These are phyloP conservation scores for Musa schizocarpa DNA, from an alignment of 176 grass and related monocot genomes.

Conservation along the genomic window DNA sequence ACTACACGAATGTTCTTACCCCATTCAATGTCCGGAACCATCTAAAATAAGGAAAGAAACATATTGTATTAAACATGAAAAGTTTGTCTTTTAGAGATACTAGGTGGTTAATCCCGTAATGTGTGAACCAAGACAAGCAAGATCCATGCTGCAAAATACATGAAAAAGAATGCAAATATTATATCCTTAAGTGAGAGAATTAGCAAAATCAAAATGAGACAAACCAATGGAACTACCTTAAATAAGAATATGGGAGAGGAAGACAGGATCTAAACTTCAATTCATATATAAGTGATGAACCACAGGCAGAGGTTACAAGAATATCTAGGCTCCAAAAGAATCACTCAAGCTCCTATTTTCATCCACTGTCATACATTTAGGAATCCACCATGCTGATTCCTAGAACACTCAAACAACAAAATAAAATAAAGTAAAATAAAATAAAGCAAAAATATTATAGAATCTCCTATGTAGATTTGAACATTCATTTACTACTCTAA, in stretches of 20 bases:
- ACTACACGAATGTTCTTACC: conserved; percentile 86
- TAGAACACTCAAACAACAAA: not conserved
- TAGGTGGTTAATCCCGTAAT: not conserved
- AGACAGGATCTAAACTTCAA: not conserved
- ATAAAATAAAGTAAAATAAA: not conserved
- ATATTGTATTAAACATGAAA: conserved; percentile 4
- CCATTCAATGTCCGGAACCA: conserved; percentile 94
- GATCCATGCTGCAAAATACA: not conserved
- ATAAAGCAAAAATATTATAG: not conserved
- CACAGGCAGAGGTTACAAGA: not conserved
- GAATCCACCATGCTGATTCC: not conserved
- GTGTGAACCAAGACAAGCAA: not conserved
- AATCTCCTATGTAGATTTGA: not conserved
- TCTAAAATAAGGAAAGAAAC: conserved; percentile 48
- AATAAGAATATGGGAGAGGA: not conserved
- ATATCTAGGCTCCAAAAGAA: not conserved
- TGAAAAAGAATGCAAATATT: not conserved
- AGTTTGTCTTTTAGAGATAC: not conserved
- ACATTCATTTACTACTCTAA: not conserved
- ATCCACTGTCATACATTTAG: not conserved
- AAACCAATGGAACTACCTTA: too few relatives aligned
- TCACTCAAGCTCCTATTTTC: not conserved
- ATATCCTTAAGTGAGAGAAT: not conserved
- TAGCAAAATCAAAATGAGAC: too few relatives aligned
- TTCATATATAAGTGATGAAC: not conserved